A percentile compares a stretch with the other conserved stretches of the same genome.
phyloP scores from a whole-genome alignment of 2,329 filamentous ascomycete genomes.

The Nothopassalora personata region DNA sequence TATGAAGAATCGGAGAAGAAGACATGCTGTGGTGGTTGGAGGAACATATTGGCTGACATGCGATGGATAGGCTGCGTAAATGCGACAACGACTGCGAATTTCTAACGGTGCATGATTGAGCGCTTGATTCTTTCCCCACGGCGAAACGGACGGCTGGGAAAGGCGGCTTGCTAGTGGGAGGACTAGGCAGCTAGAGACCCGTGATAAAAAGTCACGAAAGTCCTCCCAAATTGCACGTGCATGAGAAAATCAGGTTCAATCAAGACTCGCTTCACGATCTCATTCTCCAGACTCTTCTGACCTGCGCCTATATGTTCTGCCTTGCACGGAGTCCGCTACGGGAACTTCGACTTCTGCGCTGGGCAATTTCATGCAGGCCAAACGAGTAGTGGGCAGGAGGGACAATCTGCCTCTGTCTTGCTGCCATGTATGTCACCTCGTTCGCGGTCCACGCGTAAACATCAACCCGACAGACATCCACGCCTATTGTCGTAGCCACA shows the following conservation, averaged over 20 bases:
- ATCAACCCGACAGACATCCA: neutral
- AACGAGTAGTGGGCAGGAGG: no score
- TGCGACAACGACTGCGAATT: constrained; percentile 12
- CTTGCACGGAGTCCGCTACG: neutral
- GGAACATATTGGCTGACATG: constrained; percentile 6
- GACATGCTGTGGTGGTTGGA: neutral
- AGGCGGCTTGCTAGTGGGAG: constrained; percentile 13
- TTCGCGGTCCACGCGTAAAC: no score
- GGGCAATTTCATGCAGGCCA: no score
- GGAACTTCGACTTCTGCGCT: no score
- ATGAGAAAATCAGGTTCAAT: constrained; percentile 1
- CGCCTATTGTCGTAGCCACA: no score
- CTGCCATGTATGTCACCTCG: no score
- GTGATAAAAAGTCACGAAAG: constrained; percentile 4
- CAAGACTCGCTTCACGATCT: neutral
- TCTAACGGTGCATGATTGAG: constrained; percentile 19
- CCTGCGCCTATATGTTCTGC: neutral
- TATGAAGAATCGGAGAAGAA: constrained; percentile 36
- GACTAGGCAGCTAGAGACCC: constrained; percentile 16
- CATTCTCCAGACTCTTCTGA: neutral
- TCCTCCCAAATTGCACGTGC: constrained; percentile 11
- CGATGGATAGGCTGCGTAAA: constrained; percentile 12
- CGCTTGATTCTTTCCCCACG: constrained; percentile 16
- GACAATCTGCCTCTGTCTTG: no score
- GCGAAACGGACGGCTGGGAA: constrained; percentile 21